phyloP scores from a whole-genome alignment of 2,329 filamentous ascomycete genomes.

The Mycogone perniciosa region DNA sequence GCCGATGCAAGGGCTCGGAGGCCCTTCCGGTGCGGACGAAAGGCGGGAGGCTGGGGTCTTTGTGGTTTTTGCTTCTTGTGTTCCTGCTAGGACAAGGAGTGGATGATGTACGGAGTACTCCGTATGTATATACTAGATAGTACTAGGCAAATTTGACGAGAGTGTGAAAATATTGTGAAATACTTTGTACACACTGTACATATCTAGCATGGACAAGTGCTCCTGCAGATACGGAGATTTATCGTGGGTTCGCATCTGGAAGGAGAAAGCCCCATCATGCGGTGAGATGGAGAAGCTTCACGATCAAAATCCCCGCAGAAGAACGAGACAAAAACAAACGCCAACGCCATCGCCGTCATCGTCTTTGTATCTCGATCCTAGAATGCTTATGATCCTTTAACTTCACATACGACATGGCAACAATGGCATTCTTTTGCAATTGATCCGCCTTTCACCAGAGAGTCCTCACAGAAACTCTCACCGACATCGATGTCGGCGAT shows the following conservation, averaged over 20 bases:
- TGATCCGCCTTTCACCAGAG: conserved; percentile 1
- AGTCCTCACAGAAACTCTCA: background rate
- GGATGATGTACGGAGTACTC: background rate
- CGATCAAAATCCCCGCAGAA: background rate
- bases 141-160: background rate
- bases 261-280: background rate
- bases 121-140: background rate
- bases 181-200: background rate
- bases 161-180: conserved; percentile 2
- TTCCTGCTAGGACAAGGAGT: background rate
- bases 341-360: background rate
- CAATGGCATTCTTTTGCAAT: conserved; percentile 3
- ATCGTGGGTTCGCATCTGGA: background rate
- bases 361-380: background rate
- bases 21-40: conserved; percentile 2
- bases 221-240: background rate
- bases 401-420: background rate
- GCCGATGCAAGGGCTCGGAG: conserved; percentile 8
- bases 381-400: background rate
- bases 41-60: background rate
- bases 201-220: background rate
- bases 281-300: background rate
- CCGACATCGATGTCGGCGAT: background rate
- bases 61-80: background rate
- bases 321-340: background rate